Evolutionary conservation across 805 yeast species (phyloP), one percentile per base, ranked within the genome.

Genomic region (Lachancea lanzarotensis): DNA sequence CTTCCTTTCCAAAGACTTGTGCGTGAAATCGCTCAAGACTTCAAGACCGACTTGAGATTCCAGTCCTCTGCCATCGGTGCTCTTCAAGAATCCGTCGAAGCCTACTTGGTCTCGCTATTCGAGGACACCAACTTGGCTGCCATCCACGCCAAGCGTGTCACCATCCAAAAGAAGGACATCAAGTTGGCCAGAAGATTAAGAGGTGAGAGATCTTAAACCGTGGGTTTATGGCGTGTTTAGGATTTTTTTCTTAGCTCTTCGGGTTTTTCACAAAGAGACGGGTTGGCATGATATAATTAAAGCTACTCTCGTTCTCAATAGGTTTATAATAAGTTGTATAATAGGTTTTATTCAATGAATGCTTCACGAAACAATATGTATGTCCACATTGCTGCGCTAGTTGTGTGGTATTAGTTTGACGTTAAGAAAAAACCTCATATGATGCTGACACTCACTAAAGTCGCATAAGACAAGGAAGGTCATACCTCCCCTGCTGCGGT

Each of bases 111-210:
- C 45, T 87, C 96, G 50, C 73, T 91, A 64, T 93, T 91, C 60
- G 98, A 91, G 77, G 98, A 93, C 72, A 93, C 98, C 56, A 91
- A 90, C 78, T 79, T 91, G 76, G 93, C 97, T 75, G 97, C 98
- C 55, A 87, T 89, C 59, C 98, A 91, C 73, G 98, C 98, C 64
- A 91, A 93, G 82, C 84, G 98, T 75, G 98, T 91, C 60, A 91
- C 98, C 55, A 88, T 91, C 66, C 96, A 88, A 79, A 91, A 89
- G 87, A 90, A 90, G 76, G 98, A 91, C 72, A 87, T 91, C 69
- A 96, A 90, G 68, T 79, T 91, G 67, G 98, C 98, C 57, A 85
- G 97, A 77, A 85, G 98, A 78, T 81, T 91, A 69, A 84, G 97
- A 75, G 98, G 97, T 72, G 95, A 85, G 76, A 83, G 93, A 82